Conservation (phyloP, 1,139 yeast species). For the Debaryomyces psychrophilus region DNA sequence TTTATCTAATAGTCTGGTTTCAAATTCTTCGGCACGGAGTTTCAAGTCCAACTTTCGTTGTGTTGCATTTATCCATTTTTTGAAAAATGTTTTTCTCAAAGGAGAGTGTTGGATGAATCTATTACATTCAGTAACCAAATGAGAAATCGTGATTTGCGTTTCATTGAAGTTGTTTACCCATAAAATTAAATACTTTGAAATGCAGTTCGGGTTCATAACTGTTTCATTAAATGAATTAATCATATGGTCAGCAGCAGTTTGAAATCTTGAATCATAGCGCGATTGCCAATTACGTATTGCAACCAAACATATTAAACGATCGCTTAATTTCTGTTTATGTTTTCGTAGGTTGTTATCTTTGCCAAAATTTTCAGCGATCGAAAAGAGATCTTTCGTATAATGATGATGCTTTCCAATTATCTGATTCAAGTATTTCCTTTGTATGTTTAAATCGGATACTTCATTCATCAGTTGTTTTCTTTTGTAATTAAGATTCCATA, state of each 20-base stretch:
- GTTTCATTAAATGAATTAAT: slow-evolving; percentile 18
- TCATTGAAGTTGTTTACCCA: slow-evolving; percentile 30
- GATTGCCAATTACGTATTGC: slow-evolving; percentile 24
- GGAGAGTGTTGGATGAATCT: slow-evolving; percentile 17
- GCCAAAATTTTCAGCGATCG: slow-evolving; percentile 12
- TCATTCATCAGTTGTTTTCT: slow-evolving; percentile 8
- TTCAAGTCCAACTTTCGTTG: background rate
- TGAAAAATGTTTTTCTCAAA: slow-evolving; percentile 14
- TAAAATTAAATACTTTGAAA: slow-evolving; percentile 16
- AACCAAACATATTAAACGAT: background rate
- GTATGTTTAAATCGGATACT: slow-evolving; percentile 24
- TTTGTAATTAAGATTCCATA: slow-evolving; percentile 9
- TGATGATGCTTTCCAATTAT: slow-evolving; percentile 8
- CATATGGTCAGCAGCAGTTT: slow-evolving; percentile 19
- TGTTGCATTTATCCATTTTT: slow-evolving; percentile 18
- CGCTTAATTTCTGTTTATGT: background rate
- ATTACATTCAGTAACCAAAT: slow-evolving; percentile 20
- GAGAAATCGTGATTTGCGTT: slow-evolving; percentile 13
- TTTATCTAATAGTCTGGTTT: slow-evolving; percentile 27
- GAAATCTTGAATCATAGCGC: slow-evolving; percentile 19
- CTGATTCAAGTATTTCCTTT: slow-evolving; percentile 23
- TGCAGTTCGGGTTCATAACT: slow-evolving; percentile 16
- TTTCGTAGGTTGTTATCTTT: background rate
- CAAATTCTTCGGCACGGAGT: slow-evolving; percentile 20
- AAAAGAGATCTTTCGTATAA: slow-evolving; percentile 5